Conservation (phyloP, 139 green algal species). For the Tetradesmus lagerheimii region DNA sequence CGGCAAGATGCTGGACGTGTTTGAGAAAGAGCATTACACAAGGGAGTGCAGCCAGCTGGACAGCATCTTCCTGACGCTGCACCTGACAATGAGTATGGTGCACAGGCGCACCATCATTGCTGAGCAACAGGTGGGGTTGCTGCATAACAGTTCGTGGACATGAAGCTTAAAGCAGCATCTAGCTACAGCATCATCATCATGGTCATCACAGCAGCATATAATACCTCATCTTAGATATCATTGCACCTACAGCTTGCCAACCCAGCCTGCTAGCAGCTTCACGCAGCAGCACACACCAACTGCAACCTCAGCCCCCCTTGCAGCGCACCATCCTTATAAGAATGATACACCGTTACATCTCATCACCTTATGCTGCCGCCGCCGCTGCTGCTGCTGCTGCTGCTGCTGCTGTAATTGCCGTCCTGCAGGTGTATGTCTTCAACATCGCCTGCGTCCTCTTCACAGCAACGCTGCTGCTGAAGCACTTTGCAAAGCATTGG, state of each 20-base stretch:
- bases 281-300: neutral
- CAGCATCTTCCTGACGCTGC: neutral
- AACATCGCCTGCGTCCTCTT: neutral
- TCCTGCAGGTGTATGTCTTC: neutral
- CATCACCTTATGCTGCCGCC: neutral
- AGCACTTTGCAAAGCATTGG: neutral
- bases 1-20: neutral
- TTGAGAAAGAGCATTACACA: neutral
- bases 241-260: no score
- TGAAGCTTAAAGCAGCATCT: neutral
- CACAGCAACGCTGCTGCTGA: neutral
- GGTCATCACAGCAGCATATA: neutral
- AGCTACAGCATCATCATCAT: neutral
- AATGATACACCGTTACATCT: neutral
- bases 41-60: neutral
- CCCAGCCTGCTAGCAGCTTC: neutral
- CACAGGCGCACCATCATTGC: neutral
- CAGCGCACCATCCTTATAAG: no score
- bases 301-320: neutral
- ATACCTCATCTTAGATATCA: no score
- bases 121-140: neutral
- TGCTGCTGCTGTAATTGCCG: neutral
- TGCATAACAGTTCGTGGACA: no score
- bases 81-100: neutral
- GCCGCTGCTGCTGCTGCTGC: neutral